Percentiles rank a stretch among this genome's conserved stretches.
These are phyloP conservation scores for Knoxia roxburghii DNA, from an alignment of 257 asterid genomes.

Conservation along the genomic window DNA sequence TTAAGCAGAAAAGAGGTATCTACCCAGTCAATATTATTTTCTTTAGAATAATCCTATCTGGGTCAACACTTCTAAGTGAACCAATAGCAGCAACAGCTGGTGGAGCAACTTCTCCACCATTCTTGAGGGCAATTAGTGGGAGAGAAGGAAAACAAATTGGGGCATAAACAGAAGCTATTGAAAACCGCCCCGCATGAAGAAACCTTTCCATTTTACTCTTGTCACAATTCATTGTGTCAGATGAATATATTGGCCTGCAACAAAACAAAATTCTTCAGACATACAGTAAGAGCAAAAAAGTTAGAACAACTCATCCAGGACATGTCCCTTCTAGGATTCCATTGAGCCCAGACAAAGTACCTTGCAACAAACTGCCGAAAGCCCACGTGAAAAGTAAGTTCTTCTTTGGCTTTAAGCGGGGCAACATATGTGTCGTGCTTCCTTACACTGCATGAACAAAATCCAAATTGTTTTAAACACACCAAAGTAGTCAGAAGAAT, in stretches of 20 bases:
- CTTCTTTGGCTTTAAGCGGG: slow-evolving; percentile 95
- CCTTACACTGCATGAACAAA: slow-evolving; percentile 49
- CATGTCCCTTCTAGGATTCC: neutral
- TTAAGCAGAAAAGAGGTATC: slow-evolving; percentile 12
- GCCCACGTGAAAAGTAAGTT: slow-evolving; percentile 84
- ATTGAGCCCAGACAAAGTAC: slow-evolving; percentile 21
- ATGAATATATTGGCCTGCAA: slow-evolving; percentile 81
- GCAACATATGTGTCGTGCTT: slow-evolving; percentile 74
- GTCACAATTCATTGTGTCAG: slow-evolving; percentile 66
- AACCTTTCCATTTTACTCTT: slow-evolving; percentile 98
- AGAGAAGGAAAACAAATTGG: slow-evolving; percentile 74
- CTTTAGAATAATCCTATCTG: slow-evolving; percentile 82
- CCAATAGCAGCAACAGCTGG: slow-evolving; percentile 83
- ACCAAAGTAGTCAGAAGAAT: slow-evolving; percentile 2
- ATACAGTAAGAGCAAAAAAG: slow-evolving; percentile 5
- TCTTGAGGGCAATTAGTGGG: slow-evolving; percentile 76
- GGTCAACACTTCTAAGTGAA: slow-evolving; percentile 70
- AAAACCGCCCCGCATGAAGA: slow-evolving; percentile 85
- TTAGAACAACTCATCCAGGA: neutral
- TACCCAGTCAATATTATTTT: slow-evolving; percentile 92
- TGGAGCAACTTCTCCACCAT: slow-evolving; percentile 41
- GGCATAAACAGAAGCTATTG: slow-evolving; percentile 83
- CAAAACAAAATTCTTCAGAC: slow-evolving; percentile 13
- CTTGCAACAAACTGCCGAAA: slow-evolving; percentile 82
- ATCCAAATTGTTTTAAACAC: slow-evolving; percentile 12